phyloP scores from a whole-genome alignment of 1,284 basidiomycete genomes.

The Malassezia sp. region DNA sequence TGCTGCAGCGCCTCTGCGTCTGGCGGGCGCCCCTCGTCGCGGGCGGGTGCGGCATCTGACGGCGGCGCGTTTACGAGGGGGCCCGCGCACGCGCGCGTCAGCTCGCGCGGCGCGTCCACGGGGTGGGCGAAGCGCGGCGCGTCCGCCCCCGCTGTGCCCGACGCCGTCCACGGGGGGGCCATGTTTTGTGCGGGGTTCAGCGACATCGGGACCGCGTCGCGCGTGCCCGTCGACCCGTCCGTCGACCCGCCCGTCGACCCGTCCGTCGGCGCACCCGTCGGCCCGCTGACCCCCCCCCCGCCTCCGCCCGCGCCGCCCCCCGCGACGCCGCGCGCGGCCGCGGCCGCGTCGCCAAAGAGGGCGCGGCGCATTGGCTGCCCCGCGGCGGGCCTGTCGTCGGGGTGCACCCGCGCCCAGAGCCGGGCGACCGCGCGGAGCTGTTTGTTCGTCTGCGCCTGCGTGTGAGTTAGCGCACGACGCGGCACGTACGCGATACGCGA shows the following conservation, averaged over 20 bases:
- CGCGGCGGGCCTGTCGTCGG: background rate
- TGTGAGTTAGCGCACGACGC: background rate
- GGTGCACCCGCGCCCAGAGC: slow-evolving; percentile 11
- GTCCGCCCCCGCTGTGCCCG: too few relatives aligned
- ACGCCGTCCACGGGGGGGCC: too few relatives aligned
- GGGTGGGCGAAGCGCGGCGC: too few relatives aligned
- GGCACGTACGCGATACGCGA: slow-evolving; percentile 5
- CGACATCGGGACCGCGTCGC: background rate
- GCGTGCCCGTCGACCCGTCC: background rate
- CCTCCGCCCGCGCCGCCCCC: background rate
- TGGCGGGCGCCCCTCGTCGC: too few relatives aligned
- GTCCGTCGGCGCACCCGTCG: background rate
- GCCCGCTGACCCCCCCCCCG: background rate
- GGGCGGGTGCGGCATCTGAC: too few relatives aligned
- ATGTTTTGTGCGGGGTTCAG: too few relatives aligned
- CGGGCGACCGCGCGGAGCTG: slow-evolving; percentile 2
- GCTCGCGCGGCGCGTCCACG: background rate
- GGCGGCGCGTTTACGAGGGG: too few relatives aligned
- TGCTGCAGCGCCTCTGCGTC: background rate
- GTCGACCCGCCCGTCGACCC: background rate
- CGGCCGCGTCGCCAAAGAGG: slow-evolving; percentile 1
- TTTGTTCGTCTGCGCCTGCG: slow-evolving; percentile 1
- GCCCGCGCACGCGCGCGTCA: background rate
- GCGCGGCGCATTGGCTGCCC: slow-evolving; percentile 9
- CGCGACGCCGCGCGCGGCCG: too few relatives aligned